These are phyloP conservation scores for Xylariaceae sp. DNA, from an alignment of 2,329 filamentous ascomycete genomes.

Conservation along the genomic window DNA sequence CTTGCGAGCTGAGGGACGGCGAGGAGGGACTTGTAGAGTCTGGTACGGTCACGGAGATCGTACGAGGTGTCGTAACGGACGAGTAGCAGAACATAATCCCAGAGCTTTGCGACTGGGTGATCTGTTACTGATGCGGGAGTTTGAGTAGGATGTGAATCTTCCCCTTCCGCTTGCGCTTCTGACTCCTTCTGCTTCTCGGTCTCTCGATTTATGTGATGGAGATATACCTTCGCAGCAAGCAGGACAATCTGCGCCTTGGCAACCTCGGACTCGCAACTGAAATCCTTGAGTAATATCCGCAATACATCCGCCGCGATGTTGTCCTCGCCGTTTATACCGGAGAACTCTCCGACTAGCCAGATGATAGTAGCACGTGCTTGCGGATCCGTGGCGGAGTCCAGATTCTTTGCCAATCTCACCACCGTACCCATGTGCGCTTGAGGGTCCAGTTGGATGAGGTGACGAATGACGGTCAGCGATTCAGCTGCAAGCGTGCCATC, in stretches of 20 bases:
- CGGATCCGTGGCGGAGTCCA: conserved; percentile 82
- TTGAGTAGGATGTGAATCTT: conserved; percentile 24
- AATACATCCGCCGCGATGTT: conserved; percentile 92
- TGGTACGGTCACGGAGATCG: conserved; percentile 84
- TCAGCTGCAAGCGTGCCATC: conserved; percentile 88
- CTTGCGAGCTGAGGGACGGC: conserved; percentile 81
- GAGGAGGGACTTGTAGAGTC: conserved; percentile 81
- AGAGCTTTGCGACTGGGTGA: conserved; percentile 71
- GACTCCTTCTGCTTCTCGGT: conserved; percentile 35
- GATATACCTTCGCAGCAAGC: conserved; percentile 91
- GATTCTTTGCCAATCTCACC: conserved; percentile 79
- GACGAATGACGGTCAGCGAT: conserved; percentile 87
- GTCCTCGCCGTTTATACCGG: conserved; percentile 70
- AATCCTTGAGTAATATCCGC: conserved; percentile 79
- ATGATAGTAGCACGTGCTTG: conserved; percentile 91
- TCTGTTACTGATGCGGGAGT: conserved; percentile 38
- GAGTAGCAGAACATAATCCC: conserved; percentile 78
- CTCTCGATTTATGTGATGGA: conserved; percentile 74
- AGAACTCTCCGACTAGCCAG: conserved; percentile 94
- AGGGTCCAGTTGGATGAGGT: conserved; percentile 89
- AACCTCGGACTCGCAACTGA: conserved; percentile 74
- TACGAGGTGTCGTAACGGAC: conserved; percentile 92
- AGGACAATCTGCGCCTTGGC: conserved; percentile 90
- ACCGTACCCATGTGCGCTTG: conserved; percentile 77
- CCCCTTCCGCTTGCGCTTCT: conserved; percentile 27